These are phyloP conservation scores for Priceomyces haplophilus DNA, from an alignment of 805 yeast genomes.

Conservation along the genomic window DNA sequence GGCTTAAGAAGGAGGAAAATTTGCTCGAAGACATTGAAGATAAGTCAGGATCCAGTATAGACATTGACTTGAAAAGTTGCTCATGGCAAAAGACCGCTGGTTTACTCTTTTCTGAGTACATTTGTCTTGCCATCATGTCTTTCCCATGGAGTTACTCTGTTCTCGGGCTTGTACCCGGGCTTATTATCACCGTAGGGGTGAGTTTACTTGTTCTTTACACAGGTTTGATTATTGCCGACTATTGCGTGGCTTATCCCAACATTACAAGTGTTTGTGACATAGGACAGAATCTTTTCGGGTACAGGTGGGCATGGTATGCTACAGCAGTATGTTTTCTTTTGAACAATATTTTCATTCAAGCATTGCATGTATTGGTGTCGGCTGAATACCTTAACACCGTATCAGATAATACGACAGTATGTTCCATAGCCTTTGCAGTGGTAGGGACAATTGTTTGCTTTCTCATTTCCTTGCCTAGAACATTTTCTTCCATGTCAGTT, in stretches of 20 bases:
- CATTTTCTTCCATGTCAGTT: slow-evolving; percentile 49
- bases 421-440: slow-evolving; percentile 53
- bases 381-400: slow-evolving; percentile 58
- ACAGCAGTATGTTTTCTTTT: slow-evolving; percentile 53
- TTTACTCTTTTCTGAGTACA: slow-evolving; percentile 56
- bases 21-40: not conserved
- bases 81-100: slow-evolving; percentile 62
- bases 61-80: slow-evolving; percentile 49
- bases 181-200: slow-evolving; percentile 51
- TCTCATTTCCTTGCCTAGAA: slow-evolving; percentile 53
- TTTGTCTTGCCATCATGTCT: slow-evolving; percentile 62
- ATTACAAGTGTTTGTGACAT: slow-evolving; percentile 55
- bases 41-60: slow-evolving; percentile 8
- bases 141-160: slow-evolving; percentile 66
- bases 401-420: slow-evolving; percentile 42
- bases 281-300: slow-evolving; percentile 52
- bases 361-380: slow-evolving; percentile 58
- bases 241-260: slow-evolving; percentile 52
- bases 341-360: slow-evolving; percentile 57
- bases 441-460: slow-evolving; percentile 49
- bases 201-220: slow-evolving; percentile 53
- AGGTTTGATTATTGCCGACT: slow-evolving; percentile 52
- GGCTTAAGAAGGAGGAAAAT: not conserved
- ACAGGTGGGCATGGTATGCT: slow-evolving; percentile 52
- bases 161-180: slow-evolving; percentile 56